phyloP scores from a whole-genome alignment of 2,329 filamentous ascomycete species.

The Clarireedia sp. region DNA sequence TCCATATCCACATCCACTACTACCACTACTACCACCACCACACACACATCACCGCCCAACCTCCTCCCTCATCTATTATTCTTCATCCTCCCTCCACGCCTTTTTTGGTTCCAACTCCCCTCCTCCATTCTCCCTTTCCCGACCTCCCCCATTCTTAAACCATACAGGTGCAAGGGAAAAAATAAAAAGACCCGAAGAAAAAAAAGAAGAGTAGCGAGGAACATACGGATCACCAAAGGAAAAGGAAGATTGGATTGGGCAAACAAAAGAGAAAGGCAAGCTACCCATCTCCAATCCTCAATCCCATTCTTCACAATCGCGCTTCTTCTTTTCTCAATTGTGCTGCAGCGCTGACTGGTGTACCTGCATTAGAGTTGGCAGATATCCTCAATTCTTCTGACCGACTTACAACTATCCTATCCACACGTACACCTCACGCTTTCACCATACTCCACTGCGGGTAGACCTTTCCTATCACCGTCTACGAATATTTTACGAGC shows the following conservation, averaged over 20 bases:
- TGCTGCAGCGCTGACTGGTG: slow-evolving; percentile 28
- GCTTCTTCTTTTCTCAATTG: slow-evolving; percentile 20
- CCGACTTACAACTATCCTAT: slow-evolving; percentile 11
- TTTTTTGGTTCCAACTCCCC: slow-evolving; percentile 19
- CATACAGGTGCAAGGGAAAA: slow-evolving; percentile 14
- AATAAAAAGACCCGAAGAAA: not conserved
- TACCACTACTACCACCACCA: slow-evolving; percentile 10
- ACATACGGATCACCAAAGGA: not conserved
- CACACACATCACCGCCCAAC: slow-evolving; percentile 21
- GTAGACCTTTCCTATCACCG: slow-evolving; percentile 4
- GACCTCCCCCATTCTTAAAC: slow-evolving; percentile 19
- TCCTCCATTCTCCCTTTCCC: slow-evolving; percentile 24
- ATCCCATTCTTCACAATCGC: slow-evolving; percentile 1
- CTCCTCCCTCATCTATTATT: slow-evolving; percentile 15
- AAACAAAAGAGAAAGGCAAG: slow-evolving; percentile 21
- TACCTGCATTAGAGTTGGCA: slow-evolving; percentile 32
- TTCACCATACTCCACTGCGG: slow-evolving; percentile 7
- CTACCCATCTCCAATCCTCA: slow-evolving; percentile 4
- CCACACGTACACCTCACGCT: slow-evolving; percentile 13
- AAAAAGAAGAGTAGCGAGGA: not conserved
- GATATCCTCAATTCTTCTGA: slow-evolving; percentile 23
- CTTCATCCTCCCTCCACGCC: slow-evolving; percentile 2
- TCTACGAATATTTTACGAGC: slow-evolving; percentile 20
- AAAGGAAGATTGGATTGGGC: not conserved
- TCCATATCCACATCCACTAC: slow-evolving; percentile 21